A percentile compares a stretch with the other conserved stretches of the same genome.
Evolutionary conservation across 768 basidiomycete species (phyloP).

Genomic region (Tylopilus rubrobrunneus): DNA sequence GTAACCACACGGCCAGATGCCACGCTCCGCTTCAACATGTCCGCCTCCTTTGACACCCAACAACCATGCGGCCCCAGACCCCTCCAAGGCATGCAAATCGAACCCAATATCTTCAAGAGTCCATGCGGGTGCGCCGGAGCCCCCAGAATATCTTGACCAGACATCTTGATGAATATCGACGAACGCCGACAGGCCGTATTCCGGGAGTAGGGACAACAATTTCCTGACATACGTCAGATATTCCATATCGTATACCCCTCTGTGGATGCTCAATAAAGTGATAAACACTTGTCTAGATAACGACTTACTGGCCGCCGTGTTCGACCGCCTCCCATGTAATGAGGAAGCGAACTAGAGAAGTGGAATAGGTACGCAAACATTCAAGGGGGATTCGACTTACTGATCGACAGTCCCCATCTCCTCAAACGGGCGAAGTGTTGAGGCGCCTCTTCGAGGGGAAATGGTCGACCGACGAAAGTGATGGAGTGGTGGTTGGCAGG

Average conservation of each 20-base stretch:
- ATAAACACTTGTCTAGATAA: background rate
- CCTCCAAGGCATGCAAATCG: slow-evolving; percentile 73
- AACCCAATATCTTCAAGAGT: slow-evolving; percentile 85
- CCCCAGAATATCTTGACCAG: slow-evolving; percentile 92
- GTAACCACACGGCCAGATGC: slow-evolving; percentile 92
- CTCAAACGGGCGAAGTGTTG: slow-evolving; percentile 77
- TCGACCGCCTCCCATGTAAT: slow-evolving; percentile 98
- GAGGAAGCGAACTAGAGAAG: slow-evolving; percentile 71
- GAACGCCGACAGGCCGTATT: slow-evolving; percentile 71
- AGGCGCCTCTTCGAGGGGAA: slow-evolving; percentile 84
- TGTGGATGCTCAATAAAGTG: slow-evolving; percentile 25
- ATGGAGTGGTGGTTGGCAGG: slow-evolving; percentile 61
- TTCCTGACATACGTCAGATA: slow-evolving; percentile 77
- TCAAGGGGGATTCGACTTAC: slow-evolving; percentile 42
- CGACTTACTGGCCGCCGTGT: slow-evolving; percentile 83
- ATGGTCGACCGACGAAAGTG: slow-evolving; percentile 88
- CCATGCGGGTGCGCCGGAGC: slow-evolving; percentile 97
- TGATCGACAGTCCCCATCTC: slow-evolving; percentile 84
- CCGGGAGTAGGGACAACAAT: slow-evolving; percentile 64
- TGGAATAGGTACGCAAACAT: background rate
- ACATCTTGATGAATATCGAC: slow-evolving; percentile 91
- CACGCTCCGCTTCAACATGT: slow-evolving; percentile 71
- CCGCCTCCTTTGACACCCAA: slow-evolving; percentile 75
- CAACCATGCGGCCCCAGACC: slow-evolving; percentile 85
- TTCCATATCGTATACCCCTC: slow-evolving; percentile 78